Evolutionary conservation across 495 filamentous ascomycete genomes (phyloP).

Genomic region (Aspergillus bertholletiae): DNA sequence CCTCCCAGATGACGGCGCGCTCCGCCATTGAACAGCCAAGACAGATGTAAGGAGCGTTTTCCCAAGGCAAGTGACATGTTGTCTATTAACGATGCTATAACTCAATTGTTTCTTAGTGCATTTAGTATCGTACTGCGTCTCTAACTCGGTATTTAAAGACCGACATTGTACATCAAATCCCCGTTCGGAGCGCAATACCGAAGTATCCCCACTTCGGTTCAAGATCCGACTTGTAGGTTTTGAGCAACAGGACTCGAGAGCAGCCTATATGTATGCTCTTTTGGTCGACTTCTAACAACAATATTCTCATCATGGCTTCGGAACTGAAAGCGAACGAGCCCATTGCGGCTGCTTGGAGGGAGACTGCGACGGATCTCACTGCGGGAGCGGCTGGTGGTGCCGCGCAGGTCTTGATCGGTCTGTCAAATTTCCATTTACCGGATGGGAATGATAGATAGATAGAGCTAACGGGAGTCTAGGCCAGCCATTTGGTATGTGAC

Average conservation of each 20-base stretch:
- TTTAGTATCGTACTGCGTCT: too few relatives aligned
- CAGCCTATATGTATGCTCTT: not conserved
- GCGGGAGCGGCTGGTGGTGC: constrained; percentile 77
- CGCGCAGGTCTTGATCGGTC: constrained; percentile 79
- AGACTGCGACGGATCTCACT: constrained; percentile 63
- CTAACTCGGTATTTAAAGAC: too few relatives aligned
- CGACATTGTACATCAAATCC: too few relatives aligned
- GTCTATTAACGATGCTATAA: not conserved
- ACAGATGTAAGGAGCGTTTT: not conserved
- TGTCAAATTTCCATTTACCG: too few relatives aligned
- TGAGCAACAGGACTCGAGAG: not conserved
- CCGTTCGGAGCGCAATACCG: not conserved
- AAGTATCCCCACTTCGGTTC: not conserved
- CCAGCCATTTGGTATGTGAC: constrained; percentile 62
- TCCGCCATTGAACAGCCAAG: not conserved
- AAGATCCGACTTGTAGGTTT: not conserved
- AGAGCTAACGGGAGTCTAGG: constrained; percentile 40
- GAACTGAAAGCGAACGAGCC: not conserved
- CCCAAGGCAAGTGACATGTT: not conserved
- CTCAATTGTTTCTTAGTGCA: too few relatives aligned
- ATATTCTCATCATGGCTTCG: not conserved
- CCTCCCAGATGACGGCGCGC: not conserved
- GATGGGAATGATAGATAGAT: too few relatives aligned
- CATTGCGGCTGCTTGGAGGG: not conserved
- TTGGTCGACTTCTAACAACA: not conserved